These are phyloP conservation scores for Alternaria hordeiaustralica DNA, from an alignment of 2,329 filamentous ascomycete species.

Conservation along the genomic window DNA sequence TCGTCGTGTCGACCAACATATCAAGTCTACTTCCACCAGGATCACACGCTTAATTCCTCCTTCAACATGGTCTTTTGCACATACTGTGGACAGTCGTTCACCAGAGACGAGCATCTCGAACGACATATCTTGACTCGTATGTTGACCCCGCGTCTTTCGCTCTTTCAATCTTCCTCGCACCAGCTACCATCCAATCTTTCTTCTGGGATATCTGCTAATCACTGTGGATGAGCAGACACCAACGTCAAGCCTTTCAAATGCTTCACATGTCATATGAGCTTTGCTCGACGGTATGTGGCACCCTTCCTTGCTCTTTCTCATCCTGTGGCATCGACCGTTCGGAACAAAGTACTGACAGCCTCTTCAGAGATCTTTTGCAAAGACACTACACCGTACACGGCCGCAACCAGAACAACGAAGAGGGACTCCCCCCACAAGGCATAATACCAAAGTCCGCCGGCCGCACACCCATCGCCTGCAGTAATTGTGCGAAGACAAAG, in stretches of 20 bases:
- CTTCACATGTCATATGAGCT: conserved; percentile 62
- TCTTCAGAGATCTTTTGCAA: conserved; percentile 57
- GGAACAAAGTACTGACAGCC: conserved; percentile 17
- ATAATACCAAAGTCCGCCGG: conserved; percentile 61
- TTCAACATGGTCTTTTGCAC: conserved; percentile 60
- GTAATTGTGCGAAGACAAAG: conserved; percentile 62
- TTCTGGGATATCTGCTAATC: conserved; percentile 4
- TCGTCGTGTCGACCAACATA: neutral
- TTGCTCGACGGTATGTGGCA: conserved; percentile 56
- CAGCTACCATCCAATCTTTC: neutral
- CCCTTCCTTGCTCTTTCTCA: conserved; percentile 2
- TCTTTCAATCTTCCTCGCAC: neutral
- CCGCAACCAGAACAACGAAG: conserved; percentile 57
- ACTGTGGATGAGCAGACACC: conserved; percentile 49
- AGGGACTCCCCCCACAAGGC: conserved; percentile 55
- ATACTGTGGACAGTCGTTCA: conserved; percentile 61
- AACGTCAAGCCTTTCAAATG: conserved; percentile 64
- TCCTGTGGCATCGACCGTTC: neutral
- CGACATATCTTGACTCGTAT: conserved; percentile 60
- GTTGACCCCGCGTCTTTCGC: conserved; percentile 22
- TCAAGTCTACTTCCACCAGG: conserved; percentile 1
- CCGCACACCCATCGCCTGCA: conserved; percentile 60
- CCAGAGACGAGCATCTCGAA: conserved; percentile 60
- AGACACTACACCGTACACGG: conserved; percentile 61
- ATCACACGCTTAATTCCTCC: neutral